Evolutionary conservation across 805 yeast genomes (phyloP), one percentile per base, ranked within the genome.

Genomic region (Saccharomycopsis fodiens): DNA sequence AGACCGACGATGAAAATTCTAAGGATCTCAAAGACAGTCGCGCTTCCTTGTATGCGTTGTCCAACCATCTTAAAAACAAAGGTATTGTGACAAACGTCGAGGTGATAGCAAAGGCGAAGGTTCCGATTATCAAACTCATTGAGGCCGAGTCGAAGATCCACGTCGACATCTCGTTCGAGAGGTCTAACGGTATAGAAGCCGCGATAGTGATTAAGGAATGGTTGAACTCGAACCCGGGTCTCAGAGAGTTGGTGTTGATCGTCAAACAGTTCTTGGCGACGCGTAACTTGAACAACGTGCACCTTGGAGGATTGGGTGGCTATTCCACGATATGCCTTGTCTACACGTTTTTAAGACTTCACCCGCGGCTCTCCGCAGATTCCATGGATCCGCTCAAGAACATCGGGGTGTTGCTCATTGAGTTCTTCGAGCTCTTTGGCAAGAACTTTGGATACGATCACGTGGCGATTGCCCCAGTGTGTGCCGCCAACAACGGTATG

Each of bases 301-400:
- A 84, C 55, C 79, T 80, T 19, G 98, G 98, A 42, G 97, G 97
- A 0, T 66, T 91, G 4, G 97, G 98, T 35, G 97, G 97, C 0
- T 91, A 82, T 60, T 78, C 96, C 5, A 85, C 86, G n/a, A 86
- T 89, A 37, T 88, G 96, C 56, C 58, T 93, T 58, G 87, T 84
- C 15, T 80, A 79, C 55, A 79, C 91, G 15, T 88, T 89, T 57
- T 63, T 89, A 51, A 74, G 70, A 54, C 66, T 84, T 51, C 97
- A 91, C 60, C 96, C 96, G 13, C 70, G 88, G 53, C 58, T 87
- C 10, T 60, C 80, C 1, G 76, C 94, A 0, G 71, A 76, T 4
- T 76, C 78, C 39, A 82, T 88, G 45, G 70, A 74, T 41, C 78
- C 87, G 2, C 54, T 74, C 54, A 83, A 82, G 35, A 91, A 93